Conservation (phyloP, 176 grass and related monocot species). For the Puya raimondii region DNA sequence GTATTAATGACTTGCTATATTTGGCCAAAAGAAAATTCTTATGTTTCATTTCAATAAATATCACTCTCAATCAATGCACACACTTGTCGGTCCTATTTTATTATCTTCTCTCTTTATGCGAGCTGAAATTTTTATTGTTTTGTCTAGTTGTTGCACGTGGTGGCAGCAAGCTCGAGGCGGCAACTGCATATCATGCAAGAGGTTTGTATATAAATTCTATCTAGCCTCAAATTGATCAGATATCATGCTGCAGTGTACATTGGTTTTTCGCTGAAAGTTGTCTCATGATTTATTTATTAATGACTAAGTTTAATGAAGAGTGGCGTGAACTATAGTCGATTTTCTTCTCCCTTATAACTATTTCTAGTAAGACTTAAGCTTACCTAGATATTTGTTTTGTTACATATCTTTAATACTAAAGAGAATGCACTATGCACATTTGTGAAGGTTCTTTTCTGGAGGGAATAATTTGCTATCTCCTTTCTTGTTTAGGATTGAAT, state of each 20-base stretch:
- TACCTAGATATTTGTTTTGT: neutral
- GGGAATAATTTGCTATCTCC: neutral
- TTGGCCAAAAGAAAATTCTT: no score
- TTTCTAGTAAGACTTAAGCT: neutral
- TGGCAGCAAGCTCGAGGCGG: constrained; percentile 36
- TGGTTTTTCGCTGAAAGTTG: neutral
- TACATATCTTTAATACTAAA: neutral
- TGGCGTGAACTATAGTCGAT: neutral
- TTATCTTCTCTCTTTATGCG: neutral
- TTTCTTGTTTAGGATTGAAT: neutral
- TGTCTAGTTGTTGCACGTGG: constrained; percentile 27
- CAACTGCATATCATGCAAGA: constrained; percentile 40
- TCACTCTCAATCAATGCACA: no score
- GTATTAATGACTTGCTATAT: no score
- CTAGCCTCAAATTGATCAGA: neutral
- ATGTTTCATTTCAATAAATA: no score
- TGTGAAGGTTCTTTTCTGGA: neutral
- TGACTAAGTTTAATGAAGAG: neutral
- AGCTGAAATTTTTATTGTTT: constrained; percentile 13
- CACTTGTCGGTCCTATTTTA: no score
- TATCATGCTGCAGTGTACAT: neutral
- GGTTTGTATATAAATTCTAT: constrained; percentile 26
- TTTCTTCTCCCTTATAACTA: neutral
- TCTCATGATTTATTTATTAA: neutral
- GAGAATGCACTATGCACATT: neutral